A percentile compares a stretch with the other conserved stretches of the same genome.
Conservation (phyloP, 441 rosid species). For the Isatis lusitanica region DNA sequence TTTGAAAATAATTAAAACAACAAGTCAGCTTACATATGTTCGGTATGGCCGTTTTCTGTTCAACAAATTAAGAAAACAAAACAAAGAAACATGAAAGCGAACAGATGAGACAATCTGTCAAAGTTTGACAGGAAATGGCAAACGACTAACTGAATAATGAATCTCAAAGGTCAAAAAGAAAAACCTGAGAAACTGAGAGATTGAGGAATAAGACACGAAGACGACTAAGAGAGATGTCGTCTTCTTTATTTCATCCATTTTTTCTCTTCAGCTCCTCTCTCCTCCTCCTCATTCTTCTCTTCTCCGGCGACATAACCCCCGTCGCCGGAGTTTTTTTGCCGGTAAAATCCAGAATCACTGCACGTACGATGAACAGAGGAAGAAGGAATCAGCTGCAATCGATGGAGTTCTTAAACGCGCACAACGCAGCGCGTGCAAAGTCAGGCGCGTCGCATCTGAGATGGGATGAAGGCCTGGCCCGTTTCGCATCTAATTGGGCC, state of each 20-base stretch:
- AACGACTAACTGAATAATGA: slow-evolving; percentile 37
- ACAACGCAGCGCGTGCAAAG: slow-evolving; percentile 45
- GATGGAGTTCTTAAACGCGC: slow-evolving; percentile 39
- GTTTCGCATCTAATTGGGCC: slow-evolving; percentile 45
- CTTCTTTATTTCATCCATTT: slow-evolving; percentile 12
- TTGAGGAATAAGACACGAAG: slow-evolving; percentile 26
- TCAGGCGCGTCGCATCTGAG: slow-evolving; percentile 34
- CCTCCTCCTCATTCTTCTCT: slow-evolving; percentile 1
- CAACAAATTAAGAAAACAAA: slow-evolving; percentile 14
- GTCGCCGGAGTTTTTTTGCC: neutral
- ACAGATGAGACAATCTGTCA: slow-evolving; percentile 27
- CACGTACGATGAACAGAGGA: slow-evolving; percentile 6
- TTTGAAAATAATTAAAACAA: neutral
- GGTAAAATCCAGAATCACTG: neutral
- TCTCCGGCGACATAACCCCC: neutral
- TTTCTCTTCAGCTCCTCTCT: slow-evolving; percentile 16
- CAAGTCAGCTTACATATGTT: slow-evolving; percentile 30
- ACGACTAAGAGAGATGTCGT: slow-evolving; percentile 41
- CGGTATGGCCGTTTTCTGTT: neutral
- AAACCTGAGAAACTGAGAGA: neutral
- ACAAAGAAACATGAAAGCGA: slow-evolving; percentile 9
- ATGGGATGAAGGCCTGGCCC: slow-evolving; percentile 55
- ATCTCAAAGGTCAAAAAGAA: neutral
- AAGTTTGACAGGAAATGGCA: slow-evolving; percentile 17
- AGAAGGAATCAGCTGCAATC: slow-evolving; percentile 9